Base-by-base conservation (phyloP, 768 basidiomycete species). In the Trametes maxima region DNA sequence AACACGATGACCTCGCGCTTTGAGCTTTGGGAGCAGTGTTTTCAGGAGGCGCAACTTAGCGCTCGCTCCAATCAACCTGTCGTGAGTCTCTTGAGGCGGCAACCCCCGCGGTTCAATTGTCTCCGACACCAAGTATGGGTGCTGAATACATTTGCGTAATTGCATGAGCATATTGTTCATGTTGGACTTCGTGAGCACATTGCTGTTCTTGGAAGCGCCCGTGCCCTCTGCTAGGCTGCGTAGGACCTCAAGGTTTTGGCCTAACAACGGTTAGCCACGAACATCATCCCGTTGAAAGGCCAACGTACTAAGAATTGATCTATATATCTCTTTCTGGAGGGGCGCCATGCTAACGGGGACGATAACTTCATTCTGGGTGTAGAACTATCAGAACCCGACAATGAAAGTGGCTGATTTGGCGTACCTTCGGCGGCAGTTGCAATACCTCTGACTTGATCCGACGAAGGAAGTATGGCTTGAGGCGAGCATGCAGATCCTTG, bases 361-460 rank as follows among this genome's bases (percentile, higher is more conserved):
- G 65, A 94, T 94, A 46, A 94, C 89, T 72, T 94, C 92, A 67
- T 94, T 94, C 92, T 94, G 52, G 12, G 33, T 19, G 46, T 44
- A 44, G 10, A 7, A 51, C 51, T 22, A 22, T 55, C 36, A 36
- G 33, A 19, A 33, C 42, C 42, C 33, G 22, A 14, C 3, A 24
- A 33, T 16, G 14, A 35, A 12, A 22, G 57, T 22, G 13, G n/a
- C 28, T 28, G n/a, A 46, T 5, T 0, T 4, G n/a, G 5, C 36
- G 55, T 35, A 94, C 94, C 84, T 96, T 97, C 0, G 93, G 88
- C 43, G 92, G 95, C n/a, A 96, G 82, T 63, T 92, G 85, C 16
- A 98, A 79, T 1, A 97, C 95, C 71, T 97, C 93, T 59, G 89
- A 89, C 77, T 99, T 99, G 67, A 94, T 85, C 17, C 97, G 87